phyloP scores from a whole-genome alignment of 1,139 yeast species.

The Suhomyces bolitotheri region DNA sequence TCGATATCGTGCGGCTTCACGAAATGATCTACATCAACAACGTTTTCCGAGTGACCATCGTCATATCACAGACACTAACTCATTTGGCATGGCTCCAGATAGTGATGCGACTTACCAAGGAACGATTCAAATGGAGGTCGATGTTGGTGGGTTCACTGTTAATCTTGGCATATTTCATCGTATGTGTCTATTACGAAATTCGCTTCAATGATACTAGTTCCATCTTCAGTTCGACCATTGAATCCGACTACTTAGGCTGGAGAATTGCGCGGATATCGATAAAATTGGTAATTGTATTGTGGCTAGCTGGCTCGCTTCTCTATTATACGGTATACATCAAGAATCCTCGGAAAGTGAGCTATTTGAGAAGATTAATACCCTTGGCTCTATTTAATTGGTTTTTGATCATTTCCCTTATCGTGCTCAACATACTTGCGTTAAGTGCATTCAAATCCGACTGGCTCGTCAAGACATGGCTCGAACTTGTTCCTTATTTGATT shows the following conservation, averaged over 20 bases:
- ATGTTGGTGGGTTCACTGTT: constrained; percentile 22
- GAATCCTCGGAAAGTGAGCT: constrained; percentile 36
- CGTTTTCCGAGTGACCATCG: constrained; percentile 31
- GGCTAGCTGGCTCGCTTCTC: constrained; percentile 30
- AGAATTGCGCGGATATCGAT: constrained; percentile 19
- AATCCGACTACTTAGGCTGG: constrained; percentile 13
- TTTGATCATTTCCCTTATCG: constrained; percentile 30
- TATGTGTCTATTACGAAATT: constrained; percentile 18
- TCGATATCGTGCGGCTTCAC: constrained; percentile 40
- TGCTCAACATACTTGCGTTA: constrained; percentile 31
- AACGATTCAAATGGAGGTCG: constrained; percentile 22
- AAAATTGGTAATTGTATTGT: constrained; percentile 26
- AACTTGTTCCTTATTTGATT: constrained; percentile 35
- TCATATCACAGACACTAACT: constrained; percentile 36
- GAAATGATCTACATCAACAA: constrained; percentile 28
- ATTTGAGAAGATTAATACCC: constrained; percentile 40
- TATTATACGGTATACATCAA: constrained; percentile 32
- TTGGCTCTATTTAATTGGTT: constrained; percentile 43
- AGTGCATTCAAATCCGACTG: constrained; percentile 29
- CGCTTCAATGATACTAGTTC: constrained; percentile 14
- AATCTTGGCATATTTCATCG: constrained; percentile 22
- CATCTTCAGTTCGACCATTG: constrained; percentile 15
- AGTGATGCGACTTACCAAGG: constrained; percentile 27
- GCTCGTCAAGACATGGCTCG: constrained; percentile 42
- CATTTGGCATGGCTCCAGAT: constrained; percentile 46